These are phyloP conservation scores for Marasmius oreades DNA, from an alignment of 1,284 basidiomycete genomes.

Conservation along the genomic window DNA sequence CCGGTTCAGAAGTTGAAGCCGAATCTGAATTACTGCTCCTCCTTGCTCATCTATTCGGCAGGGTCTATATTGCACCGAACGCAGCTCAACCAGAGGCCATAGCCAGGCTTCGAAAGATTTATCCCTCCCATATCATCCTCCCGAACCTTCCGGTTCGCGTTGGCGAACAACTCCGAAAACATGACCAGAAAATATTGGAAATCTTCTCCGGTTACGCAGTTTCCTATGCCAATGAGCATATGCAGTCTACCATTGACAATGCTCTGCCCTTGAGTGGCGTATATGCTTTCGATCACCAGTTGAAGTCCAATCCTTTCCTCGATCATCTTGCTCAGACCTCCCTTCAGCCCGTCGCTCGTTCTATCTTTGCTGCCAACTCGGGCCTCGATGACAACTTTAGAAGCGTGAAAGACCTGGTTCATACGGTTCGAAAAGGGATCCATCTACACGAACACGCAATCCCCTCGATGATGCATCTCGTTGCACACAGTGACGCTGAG, in stretches of 20 bases:
- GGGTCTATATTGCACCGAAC: conserved; percentile 45
- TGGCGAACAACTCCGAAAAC: conserved; percentile 36
- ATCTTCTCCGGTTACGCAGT: conserved; percentile 55
- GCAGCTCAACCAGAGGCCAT: conserved; percentile 36
- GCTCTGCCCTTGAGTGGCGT: conserved; percentile 45
- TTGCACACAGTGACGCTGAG: conserved; percentile 17
- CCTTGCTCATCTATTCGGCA: conserved; percentile 58
- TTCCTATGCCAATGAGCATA: conserved; percentile 40
- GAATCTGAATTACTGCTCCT: conserved; percentile 50
- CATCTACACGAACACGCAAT: conserved; percentile 55
- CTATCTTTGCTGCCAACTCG: conserved; percentile 59
- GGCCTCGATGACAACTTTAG: conserved; percentile 54
- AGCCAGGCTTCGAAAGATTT: conserved; percentile 36
- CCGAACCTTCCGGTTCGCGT: conserved; percentile 43
- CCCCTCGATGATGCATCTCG: conserved; percentile 48
- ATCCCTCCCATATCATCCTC: conserved; percentile 54
- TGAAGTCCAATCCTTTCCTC: conserved; percentile 23
- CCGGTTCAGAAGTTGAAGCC: conserved; percentile 33
- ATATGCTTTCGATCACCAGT: conserved; percentile 18
- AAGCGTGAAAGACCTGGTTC: conserved; percentile 46
- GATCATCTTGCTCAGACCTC: conserved; percentile 35
- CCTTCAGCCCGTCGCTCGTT: conserved; percentile 39
- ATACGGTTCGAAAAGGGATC: conserved; percentile 49
- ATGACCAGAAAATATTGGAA: conserved; percentile 47
- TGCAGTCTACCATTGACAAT: conserved; percentile 36